These are phyloP conservation scores for Jimgerdemannia flammicorona DNA, from an alignment of 192 early-diverging fungal genomes.

Conservation along the genomic window DNA sequence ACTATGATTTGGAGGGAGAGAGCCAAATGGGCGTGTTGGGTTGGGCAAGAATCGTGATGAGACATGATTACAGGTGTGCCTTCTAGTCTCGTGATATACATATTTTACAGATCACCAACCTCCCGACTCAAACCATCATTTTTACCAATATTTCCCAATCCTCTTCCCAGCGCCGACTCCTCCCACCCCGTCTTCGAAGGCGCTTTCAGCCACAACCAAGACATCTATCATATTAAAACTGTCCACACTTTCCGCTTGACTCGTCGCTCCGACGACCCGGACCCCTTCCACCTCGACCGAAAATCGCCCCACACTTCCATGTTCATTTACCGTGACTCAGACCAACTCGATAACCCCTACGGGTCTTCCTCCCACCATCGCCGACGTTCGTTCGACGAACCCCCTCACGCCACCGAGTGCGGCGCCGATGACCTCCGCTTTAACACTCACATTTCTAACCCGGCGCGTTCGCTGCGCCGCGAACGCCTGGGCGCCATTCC, in stretches of 20 bases:
- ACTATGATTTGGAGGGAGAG: conserved; percentile 21
- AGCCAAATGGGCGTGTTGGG: conserved; percentile 45
- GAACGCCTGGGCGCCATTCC: not conserved
- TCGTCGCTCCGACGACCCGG: conserved; percentile 49
- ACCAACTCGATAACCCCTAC: conserved; percentile 31
- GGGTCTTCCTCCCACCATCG: not conserved
- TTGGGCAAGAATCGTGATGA: conserved; percentile 50
- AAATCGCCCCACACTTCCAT: conserved; percentile 22
- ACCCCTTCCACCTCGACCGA: conserved; percentile 18
- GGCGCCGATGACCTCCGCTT: conserved; percentile 17
- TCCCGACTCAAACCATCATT: not conserved
- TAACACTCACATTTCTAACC: not conserved
- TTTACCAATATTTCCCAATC: conserved; percentile 2
- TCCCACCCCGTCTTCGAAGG: conserved; percentile 52
- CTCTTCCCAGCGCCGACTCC: conserved; percentile 6
- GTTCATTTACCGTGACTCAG: conserved; percentile 62
- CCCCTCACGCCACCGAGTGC: conserved; percentile 1
- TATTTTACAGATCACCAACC: too few relatives aligned
- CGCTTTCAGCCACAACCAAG: conserved; percentile 44
- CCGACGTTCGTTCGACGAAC: not conserved
- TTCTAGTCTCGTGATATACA: not conserved
- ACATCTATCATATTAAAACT: conserved; percentile 58
- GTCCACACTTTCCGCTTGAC: conserved; percentile 46
- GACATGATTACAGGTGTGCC: conserved; percentile 31
- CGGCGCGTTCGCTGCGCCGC: not conserved